phyloP scores from a whole-genome alignment of 805 yeast species.

The Yarrowia divulgata region DNA sequence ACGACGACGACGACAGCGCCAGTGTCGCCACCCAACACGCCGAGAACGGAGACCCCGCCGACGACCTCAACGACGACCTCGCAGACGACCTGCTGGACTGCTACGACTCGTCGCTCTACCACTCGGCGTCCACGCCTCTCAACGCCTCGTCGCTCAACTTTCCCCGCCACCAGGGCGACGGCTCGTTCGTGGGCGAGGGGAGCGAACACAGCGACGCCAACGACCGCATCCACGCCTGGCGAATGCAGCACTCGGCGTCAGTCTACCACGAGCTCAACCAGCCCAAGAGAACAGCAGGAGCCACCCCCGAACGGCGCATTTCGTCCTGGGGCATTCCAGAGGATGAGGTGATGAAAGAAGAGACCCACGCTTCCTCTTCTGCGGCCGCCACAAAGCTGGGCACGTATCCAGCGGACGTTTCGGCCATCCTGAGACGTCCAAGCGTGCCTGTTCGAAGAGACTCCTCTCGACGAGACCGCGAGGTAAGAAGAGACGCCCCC shows the following conservation, averaged over 20 bases:
- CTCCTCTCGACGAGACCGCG: conserved; percentile 1
- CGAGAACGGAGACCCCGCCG: conserved; percentile 26
- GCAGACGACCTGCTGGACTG: conserved; percentile 39
- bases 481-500: conserved; percentile 24
- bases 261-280: conserved; percentile 47
- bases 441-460: conserved; percentile 16
- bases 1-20: conserved; percentile 35
- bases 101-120: conserved; percentile 40
- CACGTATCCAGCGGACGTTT: conserved; percentile 17
- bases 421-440: conserved; percentile 24
- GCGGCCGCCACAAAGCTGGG: conserved; percentile 14
- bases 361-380: not conserved
- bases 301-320: conserved; percentile 32
- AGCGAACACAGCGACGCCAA: conserved; percentile 47
- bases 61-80: conserved; percentile 28
- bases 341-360: conserved; percentile 12
- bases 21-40: conserved; percentile 40
- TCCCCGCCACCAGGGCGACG: conserved; percentile 51
- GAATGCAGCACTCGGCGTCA: conserved; percentile 52
- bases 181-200: conserved; percentile 45
- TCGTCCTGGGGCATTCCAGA: conserved; percentile 39
- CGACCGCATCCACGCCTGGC: conserved; percentile 54
- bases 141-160: conserved; percentile 41
- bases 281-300: conserved; percentile 41
- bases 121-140: conserved; percentile 39